Evolutionary conservation across 1,284 basidiomycete genomes (phyloP).

Genomic region (Ustilago vetiveriae): DNA sequence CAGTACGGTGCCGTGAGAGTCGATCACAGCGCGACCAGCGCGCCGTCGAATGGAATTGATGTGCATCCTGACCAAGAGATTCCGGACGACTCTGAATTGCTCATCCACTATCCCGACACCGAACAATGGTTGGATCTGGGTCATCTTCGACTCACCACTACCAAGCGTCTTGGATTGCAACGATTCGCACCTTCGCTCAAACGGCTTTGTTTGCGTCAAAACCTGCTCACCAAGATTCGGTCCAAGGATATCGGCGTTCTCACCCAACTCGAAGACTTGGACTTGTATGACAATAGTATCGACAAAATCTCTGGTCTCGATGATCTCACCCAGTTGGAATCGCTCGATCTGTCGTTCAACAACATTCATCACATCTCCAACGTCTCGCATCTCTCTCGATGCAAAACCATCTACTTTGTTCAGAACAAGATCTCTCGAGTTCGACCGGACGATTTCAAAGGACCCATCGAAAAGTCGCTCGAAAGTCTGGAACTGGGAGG

Average conservation of each 20-base stretch:
- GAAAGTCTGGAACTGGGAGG: slow-evolving; percentile 91
- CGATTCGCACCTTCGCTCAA: slow-evolving; percentile 78
- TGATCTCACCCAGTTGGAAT: slow-evolving; percentile 76
- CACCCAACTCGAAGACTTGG: slow-evolving; percentile 82
- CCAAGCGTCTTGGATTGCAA: slow-evolving; percentile 73
- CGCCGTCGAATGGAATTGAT: slow-evolving; percentile 3
- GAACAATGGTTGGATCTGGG: slow-evolving; percentile 77
- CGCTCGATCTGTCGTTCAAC: slow-evolving; percentile 94
- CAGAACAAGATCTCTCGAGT: slow-evolving; percentile 93
- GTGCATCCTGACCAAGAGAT: slow-evolving; percentile 23
- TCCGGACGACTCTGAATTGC: slow-evolving; percentile 52
- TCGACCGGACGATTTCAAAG: slow-evolving; percentile 71
- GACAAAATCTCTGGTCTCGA: slow-evolving; percentile 59
- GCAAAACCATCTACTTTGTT: slow-evolving; percentile 88
- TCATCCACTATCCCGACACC: slow-evolving; percentile 46
- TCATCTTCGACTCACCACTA: slow-evolving; percentile 77
- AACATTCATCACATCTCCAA: slow-evolving; percentile 73
- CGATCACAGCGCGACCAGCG: slow-evolving; percentile 25
- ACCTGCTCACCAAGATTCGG: slow-evolving; percentile 79
- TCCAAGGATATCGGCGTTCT: slow-evolving; percentile 69
- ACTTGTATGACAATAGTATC: slow-evolving; percentile 94
- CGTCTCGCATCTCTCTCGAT: slow-evolving; percentile 71
- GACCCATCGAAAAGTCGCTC: slow-evolving; percentile 74
- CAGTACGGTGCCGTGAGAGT: slow-evolving; percentile 42
- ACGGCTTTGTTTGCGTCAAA: slow-evolving; percentile 88